Conservation (phyloP, 2,329 filamentous ascomycete genomes). For the Sodiomyces alkalinus region DNA sequence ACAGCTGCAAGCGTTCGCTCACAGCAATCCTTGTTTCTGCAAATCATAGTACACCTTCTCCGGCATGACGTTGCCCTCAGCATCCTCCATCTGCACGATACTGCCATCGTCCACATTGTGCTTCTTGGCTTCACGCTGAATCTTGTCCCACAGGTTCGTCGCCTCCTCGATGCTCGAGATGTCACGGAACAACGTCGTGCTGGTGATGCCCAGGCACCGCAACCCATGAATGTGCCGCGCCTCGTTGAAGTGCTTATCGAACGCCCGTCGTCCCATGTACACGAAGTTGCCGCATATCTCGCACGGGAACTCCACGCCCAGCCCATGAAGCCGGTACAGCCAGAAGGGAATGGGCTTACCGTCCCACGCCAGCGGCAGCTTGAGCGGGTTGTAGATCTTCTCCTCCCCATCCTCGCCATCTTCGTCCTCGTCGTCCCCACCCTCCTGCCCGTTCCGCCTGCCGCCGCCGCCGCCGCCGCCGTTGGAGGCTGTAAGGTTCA, state of each 20-base stretch:
- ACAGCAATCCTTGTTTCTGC: constrained; percentile 79
- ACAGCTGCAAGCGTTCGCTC: constrained; percentile 11
- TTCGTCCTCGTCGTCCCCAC: constrained; percentile 38
- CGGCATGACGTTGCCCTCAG: constrained; percentile 95
- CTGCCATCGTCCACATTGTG: constrained; percentile 62
- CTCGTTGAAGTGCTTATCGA: constrained; percentile 98
- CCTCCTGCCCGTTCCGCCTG: constrained; percentile 4
- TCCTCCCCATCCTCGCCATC: constrained; percentile 69
- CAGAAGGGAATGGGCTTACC: constrained; percentile 98
- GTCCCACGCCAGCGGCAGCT: constrained; percentile 91
- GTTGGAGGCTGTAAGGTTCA: constrained; percentile 42
- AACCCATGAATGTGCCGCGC: constrained; percentile 83
- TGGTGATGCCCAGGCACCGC: constrained; percentile 86
- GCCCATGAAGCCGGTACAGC: constrained; percentile 91
- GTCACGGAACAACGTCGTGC: constrained; percentile 80
- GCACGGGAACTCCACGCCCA: constrained; percentile 89
- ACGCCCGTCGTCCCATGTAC: constrained; percentile 93
- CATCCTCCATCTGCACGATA: constrained; percentile 97
- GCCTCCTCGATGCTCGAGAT: constrained; percentile 90
- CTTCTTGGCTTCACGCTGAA: constrained; percentile 71
- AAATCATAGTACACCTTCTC: constrained; percentile 96
- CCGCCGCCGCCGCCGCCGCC: constrained; percentile 15
- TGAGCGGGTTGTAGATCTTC: constrained; percentile 91
- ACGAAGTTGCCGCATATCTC: constrained; percentile 97
- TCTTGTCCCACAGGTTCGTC: constrained; percentile 79